Percentiles rank a stretch among this genome's conserved stretches.
These are phyloP conservation scores for Nannizzia gypsea DNA, from an alignment of 2,329 filamentous ascomycete genomes.

Conservation along the genomic window DNA sequence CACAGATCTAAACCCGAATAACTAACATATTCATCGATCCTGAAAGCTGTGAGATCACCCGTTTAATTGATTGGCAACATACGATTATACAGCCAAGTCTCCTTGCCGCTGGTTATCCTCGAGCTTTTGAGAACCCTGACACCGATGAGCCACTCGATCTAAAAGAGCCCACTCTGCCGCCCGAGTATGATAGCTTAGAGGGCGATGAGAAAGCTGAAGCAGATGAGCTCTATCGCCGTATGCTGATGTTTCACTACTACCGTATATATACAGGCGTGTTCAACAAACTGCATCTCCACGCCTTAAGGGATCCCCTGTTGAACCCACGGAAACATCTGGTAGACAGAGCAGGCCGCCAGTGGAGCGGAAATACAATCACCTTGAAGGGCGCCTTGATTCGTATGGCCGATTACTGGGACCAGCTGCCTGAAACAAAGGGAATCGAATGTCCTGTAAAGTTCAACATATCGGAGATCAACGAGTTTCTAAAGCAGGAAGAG, in stretches of 20 bases:
- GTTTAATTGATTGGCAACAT: slow-evolving; percentile 15
- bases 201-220: slow-evolving; percentile 10
- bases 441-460: slow-evolving; percentile 11
- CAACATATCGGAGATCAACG: slow-evolving; percentile 6
- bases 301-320: slow-evolving; percentile 9
- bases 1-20: no score
- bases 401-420: slow-evolving; percentile 11
- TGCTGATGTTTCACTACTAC: slow-evolving; percentile 9
- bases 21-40: no score
- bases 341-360: slow-evolving; percentile 9
- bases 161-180: slow-evolving; percentile 1
- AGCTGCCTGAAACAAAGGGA: slow-evolving; percentile 7
- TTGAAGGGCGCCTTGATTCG: slow-evolving; percentile 10
- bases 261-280: slow-evolving; percentile 9
- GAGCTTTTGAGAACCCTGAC: slow-evolving; percentile 10
- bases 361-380: slow-evolving; percentile 9
- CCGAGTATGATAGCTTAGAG: slow-evolving; percentile 8
- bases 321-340: slow-evolving; percentile 9
- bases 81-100: slow-evolving; percentile 10
- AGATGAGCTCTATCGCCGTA: slow-evolving; percentile 12
- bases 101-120: slow-evolving; percentile 12
- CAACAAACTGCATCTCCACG: slow-evolving; percentile 10
- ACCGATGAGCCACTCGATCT: neutral
- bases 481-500: slow-evolving; percentile 9
- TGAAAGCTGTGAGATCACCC: neutral